Conservation (phyloP, 495 filamentous ascomycete species). For the Penicillium atrosanguineum region DNA sequence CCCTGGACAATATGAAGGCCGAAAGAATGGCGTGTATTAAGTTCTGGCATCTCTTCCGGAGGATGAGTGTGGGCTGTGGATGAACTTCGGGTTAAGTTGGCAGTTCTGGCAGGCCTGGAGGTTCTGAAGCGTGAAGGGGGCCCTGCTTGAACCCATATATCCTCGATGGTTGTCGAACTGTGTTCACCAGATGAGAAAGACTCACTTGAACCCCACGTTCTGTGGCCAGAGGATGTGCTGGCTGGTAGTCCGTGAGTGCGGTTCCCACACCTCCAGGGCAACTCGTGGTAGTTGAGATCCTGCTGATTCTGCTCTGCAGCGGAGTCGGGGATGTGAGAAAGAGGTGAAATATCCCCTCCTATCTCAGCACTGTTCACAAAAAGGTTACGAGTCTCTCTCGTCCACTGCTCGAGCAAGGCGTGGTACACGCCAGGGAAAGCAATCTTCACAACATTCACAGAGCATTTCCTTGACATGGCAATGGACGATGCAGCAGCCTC, state of each 20-base stretch:
- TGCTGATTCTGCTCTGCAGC: background rate
- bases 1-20: conserved; percentile 16
- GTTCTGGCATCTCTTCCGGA: background rate
- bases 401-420: conserved; percentile 21
- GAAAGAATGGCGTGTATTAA: conserved; percentile 12
- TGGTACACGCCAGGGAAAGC: conserved; percentile 26
- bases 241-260: background rate
- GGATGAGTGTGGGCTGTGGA: background rate
- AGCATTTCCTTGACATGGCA: background rate
- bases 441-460: conserved; percentile 17
- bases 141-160: background rate
- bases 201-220: background rate
- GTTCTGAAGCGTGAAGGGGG: background rate
- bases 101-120: background rate
- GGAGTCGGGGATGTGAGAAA: background rate
- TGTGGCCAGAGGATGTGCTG: background rate
- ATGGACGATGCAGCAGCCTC: background rate
- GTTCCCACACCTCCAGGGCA: background rate
- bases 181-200: background rate
- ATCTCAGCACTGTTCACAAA: background rate
- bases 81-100: background rate
- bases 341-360: background rate
- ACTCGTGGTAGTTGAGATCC: background rate
- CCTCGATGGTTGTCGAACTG: background rate
- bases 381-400: conserved; percentile 3